Percentiles rank a stretch among this genome's conserved stretches.
phyloP scores from a whole-genome alignment of 495 filamentous ascomycete species.

The Lineolata rhizophorae region DNA sequence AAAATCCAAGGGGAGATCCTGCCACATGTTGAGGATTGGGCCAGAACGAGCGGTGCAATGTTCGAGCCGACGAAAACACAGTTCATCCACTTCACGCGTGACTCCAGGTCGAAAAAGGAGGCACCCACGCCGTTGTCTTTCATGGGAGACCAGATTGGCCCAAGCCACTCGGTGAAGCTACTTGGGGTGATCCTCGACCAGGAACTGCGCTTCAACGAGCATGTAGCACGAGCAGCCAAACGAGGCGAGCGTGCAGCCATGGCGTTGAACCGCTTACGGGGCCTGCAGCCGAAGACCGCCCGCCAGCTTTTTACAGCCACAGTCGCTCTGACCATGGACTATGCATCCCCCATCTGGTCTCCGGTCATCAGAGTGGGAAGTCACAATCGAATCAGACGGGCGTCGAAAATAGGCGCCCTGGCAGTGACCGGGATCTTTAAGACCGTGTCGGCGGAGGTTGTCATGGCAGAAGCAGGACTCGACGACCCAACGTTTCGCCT shows the following conservation, averaged over 20 bases:
- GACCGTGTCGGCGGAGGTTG: too few relatives aligned
- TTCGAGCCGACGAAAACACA: constrained; percentile 4
- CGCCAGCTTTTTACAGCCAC: constrained; percentile 7
- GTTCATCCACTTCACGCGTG: constrained; percentile 10
- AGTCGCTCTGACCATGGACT: too few relatives aligned
- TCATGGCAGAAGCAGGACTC: too few relatives aligned
- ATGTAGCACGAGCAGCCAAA: too few relatives aligned
- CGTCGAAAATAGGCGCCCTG: too few relatives aligned
- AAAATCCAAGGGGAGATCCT: constrained; percentile 7
- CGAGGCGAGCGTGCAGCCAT: neutral
- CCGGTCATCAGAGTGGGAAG: too few relatives aligned
- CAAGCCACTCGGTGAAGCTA: constrained; percentile 7
- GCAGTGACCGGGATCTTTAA: too few relatives aligned
- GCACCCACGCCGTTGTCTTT: constrained; percentile 3
- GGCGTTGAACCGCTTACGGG: neutral
- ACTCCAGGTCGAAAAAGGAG: constrained; percentile 1
- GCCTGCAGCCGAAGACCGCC: neutral
- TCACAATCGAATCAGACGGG: too few relatives aligned
- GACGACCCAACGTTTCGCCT: too few relatives aligned
- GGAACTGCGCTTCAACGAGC: constrained; percentile 9
- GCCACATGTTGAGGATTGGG: constrained; percentile 9
- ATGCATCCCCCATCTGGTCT: constrained; percentile 4
- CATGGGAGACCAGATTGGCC: constrained; percentile 5
- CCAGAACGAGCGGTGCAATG: constrained; percentile 5
- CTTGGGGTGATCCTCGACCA: constrained; percentile 9